A percentile compares a stretch with the other conserved stretches of the same genome.
phyloP scores from a whole-genome alignment of 2,329 filamentous ascomycete species.

The Ceratocystis smalleyi region DNA sequence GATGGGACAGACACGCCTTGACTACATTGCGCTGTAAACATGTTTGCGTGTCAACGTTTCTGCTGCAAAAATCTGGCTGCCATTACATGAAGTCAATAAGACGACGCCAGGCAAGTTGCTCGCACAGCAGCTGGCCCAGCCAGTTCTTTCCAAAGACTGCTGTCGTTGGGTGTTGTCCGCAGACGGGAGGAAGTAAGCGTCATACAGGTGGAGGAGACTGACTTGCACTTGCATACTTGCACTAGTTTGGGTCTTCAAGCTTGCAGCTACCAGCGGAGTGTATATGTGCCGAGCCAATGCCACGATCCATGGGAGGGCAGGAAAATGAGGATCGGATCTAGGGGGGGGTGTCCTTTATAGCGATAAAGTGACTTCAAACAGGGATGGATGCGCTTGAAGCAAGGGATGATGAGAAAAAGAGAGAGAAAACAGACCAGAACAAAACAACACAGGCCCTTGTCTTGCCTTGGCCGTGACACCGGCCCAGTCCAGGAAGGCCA shows the following conservation, averaged over 20 bases:
- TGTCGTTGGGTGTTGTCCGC: too few relatives aligned
- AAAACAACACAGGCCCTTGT: not conserved
- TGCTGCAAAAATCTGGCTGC: too few relatives aligned
- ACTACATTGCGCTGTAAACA: too few relatives aligned
- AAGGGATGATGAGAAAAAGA: not conserved
- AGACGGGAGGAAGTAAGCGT: too few relatives aligned
- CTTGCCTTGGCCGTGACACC: not conserved
- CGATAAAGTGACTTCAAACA: not conserved
- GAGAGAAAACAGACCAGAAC: not conserved
- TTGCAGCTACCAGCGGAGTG: not conserved
- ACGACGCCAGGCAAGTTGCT: too few relatives aligned
- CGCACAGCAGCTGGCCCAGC: too few relatives aligned
- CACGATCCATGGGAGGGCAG: not conserved
- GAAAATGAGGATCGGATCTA: not conserved
- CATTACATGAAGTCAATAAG: too few relatives aligned
- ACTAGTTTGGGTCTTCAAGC: not conserved
- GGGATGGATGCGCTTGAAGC: not conserved
- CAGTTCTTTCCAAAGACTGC: too few relatives aligned
- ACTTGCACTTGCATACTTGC: not conserved
- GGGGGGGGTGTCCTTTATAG: not conserved
- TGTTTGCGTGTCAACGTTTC: too few relatives aligned
- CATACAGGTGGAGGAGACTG: too few relatives aligned
- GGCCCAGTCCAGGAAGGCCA: not conserved
- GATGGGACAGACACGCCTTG: too few relatives aligned
- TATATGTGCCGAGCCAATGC: not conserved